Conservation (phyloP, 2,329 filamentous ascomycete species). For the Cercospora sojina region DNA sequence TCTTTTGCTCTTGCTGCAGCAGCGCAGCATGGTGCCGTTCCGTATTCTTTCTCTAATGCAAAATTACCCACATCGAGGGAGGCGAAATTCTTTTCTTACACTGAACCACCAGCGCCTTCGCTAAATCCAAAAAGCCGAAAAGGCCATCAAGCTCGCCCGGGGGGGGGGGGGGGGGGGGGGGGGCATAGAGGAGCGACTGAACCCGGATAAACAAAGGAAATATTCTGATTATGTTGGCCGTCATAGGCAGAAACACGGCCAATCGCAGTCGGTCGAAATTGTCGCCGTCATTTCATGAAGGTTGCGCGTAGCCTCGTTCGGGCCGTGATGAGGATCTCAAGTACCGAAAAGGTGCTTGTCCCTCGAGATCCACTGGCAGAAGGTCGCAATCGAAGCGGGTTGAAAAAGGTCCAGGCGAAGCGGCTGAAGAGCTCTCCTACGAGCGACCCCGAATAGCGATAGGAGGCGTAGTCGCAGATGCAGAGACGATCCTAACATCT, state of each 20-base stretch:
- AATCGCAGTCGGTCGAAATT: background rate
- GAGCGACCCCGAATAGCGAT: slow-evolving; percentile 2
- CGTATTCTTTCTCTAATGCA: background rate
- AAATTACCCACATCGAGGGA: background rate
- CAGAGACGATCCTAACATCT: background rate
- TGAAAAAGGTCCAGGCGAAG: background rate
- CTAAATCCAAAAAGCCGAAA: slow-evolving; percentile 16
- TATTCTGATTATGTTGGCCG: background rate
- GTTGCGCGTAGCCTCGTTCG: background rate
- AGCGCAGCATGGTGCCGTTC: background rate
- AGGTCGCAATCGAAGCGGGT: background rate
- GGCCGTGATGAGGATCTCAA: background rate
- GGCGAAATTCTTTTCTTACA: background rate
- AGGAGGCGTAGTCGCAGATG: background rate
- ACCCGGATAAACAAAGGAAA: background rate
- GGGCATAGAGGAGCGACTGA: background rate
- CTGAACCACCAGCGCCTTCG: slow-evolving; percentile 17
- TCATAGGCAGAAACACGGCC: background rate
- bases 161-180: too few species aligned
- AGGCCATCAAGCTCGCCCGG: background rate
- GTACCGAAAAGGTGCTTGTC: background rate
- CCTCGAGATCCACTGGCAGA: background rate
- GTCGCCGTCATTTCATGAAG: background rate
- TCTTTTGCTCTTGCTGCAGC: background rate
- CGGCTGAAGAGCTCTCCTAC: background rate